Conservation (phyloP, 2,329 filamentous ascomycete species). For the Talaromyces sp. region DNA sequence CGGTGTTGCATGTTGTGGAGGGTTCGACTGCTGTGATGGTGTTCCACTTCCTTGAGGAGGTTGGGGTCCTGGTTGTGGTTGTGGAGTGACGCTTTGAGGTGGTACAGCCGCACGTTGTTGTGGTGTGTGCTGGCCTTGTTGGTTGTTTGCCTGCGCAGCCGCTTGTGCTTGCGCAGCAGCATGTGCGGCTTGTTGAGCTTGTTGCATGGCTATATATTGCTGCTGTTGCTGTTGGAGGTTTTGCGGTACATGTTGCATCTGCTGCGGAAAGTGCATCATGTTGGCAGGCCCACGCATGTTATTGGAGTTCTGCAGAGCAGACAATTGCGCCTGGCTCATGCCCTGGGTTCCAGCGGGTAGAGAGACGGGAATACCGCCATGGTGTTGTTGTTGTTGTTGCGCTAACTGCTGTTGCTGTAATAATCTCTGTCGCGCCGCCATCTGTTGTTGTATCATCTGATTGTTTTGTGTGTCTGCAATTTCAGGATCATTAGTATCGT, state of each 20-base stretch:
- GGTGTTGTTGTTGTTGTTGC: conserved; percentile 23
- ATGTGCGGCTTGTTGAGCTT: conserved; percentile 19
- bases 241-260: conserved; percentile 36
- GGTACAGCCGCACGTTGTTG: conserved; percentile 37
- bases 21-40: conserved; percentile 28
- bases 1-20: conserved; percentile 27
- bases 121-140: conserved; percentile 34
- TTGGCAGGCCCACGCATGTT: conserved; percentile 32
- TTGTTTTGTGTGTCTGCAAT: conserved; percentile 33
- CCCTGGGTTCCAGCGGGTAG: conserved; percentile 37
- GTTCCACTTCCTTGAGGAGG: conserved; percentile 33
- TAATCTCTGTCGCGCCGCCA: conserved; percentile 16
- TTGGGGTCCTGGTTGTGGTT: conserved; percentile 37
- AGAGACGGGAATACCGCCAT: conserved; percentile 30
- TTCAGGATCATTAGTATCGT: not conserved
- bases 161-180: conserved; percentile 7
- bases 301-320: conserved; percentile 37
- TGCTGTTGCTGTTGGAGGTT: conserved; percentile 40
- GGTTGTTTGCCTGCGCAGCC: conserved; percentile 23
- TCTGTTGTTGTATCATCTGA: conserved; percentile 40
- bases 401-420: conserved; percentile 25
- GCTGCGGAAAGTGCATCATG: conserved; percentile 36
- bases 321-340: conserved; percentile 36
- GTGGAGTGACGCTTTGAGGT: conserved; percentile 37
- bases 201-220: conserved; percentile 29